A percentile compares a stretch with the other conserved stretches of the same genome.
phyloP scores from a whole-genome alignment of 495 filamentous ascomycete genomes.

The Penicillium antarcticum region DNA sequence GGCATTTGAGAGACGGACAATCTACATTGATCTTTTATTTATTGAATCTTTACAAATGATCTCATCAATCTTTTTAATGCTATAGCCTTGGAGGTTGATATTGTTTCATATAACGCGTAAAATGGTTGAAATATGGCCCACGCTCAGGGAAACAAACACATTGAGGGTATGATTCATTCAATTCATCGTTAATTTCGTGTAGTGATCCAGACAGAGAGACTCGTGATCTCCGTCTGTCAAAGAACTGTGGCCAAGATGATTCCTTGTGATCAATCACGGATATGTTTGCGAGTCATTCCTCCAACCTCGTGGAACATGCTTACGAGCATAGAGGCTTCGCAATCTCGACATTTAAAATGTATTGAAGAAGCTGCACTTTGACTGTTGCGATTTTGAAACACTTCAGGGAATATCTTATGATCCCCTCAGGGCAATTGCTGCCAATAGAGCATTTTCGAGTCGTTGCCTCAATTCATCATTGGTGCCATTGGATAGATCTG shows the following conservation, averaged over 20 bases:
- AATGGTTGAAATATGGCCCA: too few species aligned
- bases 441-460: conserved; percentile 61
- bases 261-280: neutral
- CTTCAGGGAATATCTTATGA: conserved; percentile 26
- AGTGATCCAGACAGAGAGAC: neutral
- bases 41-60: neutral
- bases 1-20: conserved; percentile 6
- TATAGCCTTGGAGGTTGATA: too few species aligned
- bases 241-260: neutral
- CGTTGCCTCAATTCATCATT: conserved; percentile 37
- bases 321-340: too few species aligned
- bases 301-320: neutral
- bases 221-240: neutral
- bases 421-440: conserved; percentile 70
- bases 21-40: neutral
- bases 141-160: neutral
- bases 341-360: too few species aligned
- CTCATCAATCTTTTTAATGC: neutral
- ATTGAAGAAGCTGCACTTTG: too few species aligned
- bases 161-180: neutral
- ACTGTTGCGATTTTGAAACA: neutral
- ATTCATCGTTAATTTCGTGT: neutral
- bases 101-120: too few species aligned
- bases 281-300: neutral
- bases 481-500: conserved; percentile 16